Evolutionary conservation across 441 rosid genomes (phyloP).

Genomic region (Pelargonium citronellum): DNA sequence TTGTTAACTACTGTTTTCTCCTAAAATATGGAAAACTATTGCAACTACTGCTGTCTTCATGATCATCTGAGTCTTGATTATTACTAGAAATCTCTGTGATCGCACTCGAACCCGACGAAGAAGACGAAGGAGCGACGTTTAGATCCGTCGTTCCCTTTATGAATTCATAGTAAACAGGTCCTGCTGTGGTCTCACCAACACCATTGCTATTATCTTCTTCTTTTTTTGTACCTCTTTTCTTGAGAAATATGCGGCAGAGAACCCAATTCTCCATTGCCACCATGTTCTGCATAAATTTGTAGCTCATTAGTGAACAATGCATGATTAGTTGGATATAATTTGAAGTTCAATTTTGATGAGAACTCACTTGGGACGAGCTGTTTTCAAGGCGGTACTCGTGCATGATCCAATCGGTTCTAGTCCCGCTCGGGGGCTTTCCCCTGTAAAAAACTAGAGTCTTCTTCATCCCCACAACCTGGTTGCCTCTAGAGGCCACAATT

Average conservation of each 20-base stretch:
- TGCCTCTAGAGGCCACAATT: conserved; percentile 50
- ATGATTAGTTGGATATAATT: no score
- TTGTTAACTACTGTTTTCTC: conserved; percentile 35
- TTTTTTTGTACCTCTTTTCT: conserved; percentile 55
- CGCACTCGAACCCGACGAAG: conserved; percentile 76
- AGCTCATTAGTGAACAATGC: no score
- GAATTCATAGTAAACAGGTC: conserved; percentile 75
- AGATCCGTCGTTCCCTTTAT: conserved; percentile 50
- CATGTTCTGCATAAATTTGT: conserved; percentile 33
- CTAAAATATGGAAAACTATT: conserved; percentile 47
- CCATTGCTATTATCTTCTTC: conserved; percentile 30
- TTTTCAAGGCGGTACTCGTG: conserved; percentile 75
- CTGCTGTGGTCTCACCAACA: conserved; percentile 2
- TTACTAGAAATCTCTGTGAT: conserved; percentile 52
- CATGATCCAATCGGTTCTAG: conserved; percentile 95
- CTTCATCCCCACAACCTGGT: conserved; percentile 75
- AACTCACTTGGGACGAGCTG: conserved; percentile 25
- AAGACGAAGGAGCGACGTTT: conserved; percentile 51
- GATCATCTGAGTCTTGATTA: conserved; percentile 43
- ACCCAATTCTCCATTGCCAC: conserved; percentile 70
- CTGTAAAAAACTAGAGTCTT: conserved; percentile 92
- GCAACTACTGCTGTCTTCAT: conserved; percentile 71
- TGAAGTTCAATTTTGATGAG: neutral
- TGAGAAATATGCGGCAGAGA: conserved; percentile 81
- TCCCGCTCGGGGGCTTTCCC: conserved; percentile 84